Evolutionary conservation across 495 filamentous ascomycete species (phyloP).

Genomic region (Neurospora sp.): DNA sequence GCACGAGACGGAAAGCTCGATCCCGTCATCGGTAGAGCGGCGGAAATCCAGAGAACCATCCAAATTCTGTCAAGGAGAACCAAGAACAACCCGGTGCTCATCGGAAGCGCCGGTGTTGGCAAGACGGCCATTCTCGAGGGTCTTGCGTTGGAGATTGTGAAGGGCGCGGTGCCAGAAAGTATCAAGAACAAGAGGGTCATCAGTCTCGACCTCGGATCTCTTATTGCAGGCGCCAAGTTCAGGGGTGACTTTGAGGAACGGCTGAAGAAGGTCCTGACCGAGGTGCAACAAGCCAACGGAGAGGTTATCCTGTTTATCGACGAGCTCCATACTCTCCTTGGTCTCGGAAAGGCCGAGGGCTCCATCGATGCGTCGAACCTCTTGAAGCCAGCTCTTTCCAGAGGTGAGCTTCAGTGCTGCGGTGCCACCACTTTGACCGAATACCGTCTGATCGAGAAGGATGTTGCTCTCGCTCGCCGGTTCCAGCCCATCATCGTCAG

Average conservation of each 20-base stretch:
- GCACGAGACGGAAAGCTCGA: constrained; percentile 88
- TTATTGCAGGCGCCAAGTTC: constrained; percentile 95
- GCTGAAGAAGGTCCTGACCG: constrained; percentile 79
- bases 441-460: constrained; percentile 89
- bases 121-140: constrained; percentile 96
- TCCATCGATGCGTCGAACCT: constrained; percentile 95
- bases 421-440: constrained; percentile 90
- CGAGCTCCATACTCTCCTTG: constrained; percentile 85
- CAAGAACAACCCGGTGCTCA: constrained; percentile 95
- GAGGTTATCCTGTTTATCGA: constrained; percentile 92
- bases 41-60: constrained; percentile 87
- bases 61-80: constrained; percentile 87
- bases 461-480: constrained; percentile 81
- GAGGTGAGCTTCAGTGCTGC: constrained; percentile 90
- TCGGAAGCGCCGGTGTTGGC: constrained; percentile 85
- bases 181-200: constrained; percentile 92
- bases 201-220: constrained; percentile 72
- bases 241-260: constrained; percentile 94
- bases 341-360: constrained; percentile 88
- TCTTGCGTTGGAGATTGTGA: constrained; percentile 79
- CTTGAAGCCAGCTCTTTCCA: constrained; percentile 83
- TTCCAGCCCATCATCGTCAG: constrained; percentile 90
- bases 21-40: constrained; percentile 87
- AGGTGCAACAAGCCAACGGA: constrained; percentile 81
- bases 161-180: constrained; percentile 90